These are phyloP conservation scores for Paraconiothyrium sp. DNA, from an alignment of 2,329 filamentous ascomycete species.

Conservation along the genomic window DNA sequence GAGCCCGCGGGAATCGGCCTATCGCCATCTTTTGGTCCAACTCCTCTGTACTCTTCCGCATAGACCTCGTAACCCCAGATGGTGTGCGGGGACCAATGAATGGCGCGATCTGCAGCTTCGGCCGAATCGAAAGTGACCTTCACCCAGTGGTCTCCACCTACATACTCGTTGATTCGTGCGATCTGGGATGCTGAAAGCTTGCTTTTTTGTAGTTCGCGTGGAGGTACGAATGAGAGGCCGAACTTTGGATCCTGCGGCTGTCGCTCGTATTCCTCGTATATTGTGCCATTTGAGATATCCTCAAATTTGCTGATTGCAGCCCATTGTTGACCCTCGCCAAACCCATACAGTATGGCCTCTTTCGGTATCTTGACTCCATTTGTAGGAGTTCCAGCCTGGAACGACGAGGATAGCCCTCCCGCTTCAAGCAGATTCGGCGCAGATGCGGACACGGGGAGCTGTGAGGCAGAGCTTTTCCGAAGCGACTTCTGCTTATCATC, in stretches of 20 bases:
- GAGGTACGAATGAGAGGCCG: constrained; percentile 75
- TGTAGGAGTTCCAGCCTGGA: constrained; percentile 40
- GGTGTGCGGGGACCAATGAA: constrained; percentile 57
- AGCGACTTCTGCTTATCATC: constrained; percentile 41
- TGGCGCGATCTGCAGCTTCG: constrained; percentile 59
- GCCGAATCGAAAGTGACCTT: constrained; percentile 63
- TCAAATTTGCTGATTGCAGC: constrained; percentile 91
- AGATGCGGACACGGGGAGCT: constrained; percentile 42
- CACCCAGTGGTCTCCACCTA: constrained; percentile 91
- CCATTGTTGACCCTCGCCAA: constrained; percentile 74
- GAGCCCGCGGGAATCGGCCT: constrained; percentile 52
- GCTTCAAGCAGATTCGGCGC: constrained; percentile 45
- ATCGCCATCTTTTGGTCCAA: constrained; percentile 55
- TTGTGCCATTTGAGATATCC: constrained; percentile 77
- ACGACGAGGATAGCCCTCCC: constrained; percentile 37
- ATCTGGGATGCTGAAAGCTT: constrained; percentile 77
- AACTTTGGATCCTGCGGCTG: constrained; percentile 80
- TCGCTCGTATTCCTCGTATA: constrained; percentile 93
- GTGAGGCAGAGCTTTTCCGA: constrained; percentile 28
- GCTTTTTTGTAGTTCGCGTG: constrained; percentile 70
- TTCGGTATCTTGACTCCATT: constrained; percentile 66
- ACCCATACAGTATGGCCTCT: constrained; percentile 88
- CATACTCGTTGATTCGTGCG: constrained; percentile 80
- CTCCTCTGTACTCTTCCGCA: constrained; percentile 58
- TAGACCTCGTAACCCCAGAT: constrained; percentile 59